Evolutionary conservation across 805 yeast genomes (phyloP).

Genomic region (Yamadazyma sp.): DNA sequence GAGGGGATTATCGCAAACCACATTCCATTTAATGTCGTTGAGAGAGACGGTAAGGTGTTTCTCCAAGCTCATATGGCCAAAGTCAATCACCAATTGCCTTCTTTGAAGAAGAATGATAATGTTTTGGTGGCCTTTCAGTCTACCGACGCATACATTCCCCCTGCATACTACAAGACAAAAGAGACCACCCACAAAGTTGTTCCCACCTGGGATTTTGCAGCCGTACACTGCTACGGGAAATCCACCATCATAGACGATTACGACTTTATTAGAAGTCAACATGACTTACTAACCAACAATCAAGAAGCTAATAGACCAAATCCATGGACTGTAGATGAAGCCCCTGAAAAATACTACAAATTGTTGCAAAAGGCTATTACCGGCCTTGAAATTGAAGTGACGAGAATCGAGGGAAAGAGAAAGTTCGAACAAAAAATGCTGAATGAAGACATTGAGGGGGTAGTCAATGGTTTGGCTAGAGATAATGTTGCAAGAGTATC

Average conservation of each 20-base stretch:
- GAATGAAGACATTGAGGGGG: constrained; percentile 50
- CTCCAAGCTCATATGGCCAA: constrained; percentile 58
- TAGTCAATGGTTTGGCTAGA: constrained; percentile 44
- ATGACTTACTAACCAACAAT: constrained; percentile 45
- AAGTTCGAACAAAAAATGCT: constrained; percentile 56
- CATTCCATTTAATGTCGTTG: constrained; percentile 50
- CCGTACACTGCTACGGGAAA: constrained; percentile 56
- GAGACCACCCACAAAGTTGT: constrained; percentile 57
- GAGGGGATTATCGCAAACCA: constrained; percentile 52
- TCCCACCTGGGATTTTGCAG: constrained; percentile 70
- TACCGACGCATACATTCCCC: constrained; percentile 53
- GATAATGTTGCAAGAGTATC: constrained; percentile 35
- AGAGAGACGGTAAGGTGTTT: constrained; percentile 33
- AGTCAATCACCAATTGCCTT: constrained; percentile 49
- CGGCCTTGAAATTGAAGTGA: constrained; percentile 55
- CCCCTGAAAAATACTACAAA: constrained; percentile 50
- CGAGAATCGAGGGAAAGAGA: constrained; percentile 49
- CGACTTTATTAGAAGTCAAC: constrained; percentile 46
- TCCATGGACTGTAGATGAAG: constrained; percentile 58
- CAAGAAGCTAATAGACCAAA: constrained; percentile 44
- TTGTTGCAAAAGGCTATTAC: constrained; percentile 49
- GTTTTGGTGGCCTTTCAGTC: constrained; percentile 55
- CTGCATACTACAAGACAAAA: constrained; percentile 59
- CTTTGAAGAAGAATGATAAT: constrained; percentile 36
- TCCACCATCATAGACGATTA: constrained; percentile 45